A percentile compares a stretch with the other conserved stretches of the same genome.
Evolutionary conservation across 192 early-diverging fungal genomes (phyloP).

Genomic region (Coemansia sp.): DNA sequence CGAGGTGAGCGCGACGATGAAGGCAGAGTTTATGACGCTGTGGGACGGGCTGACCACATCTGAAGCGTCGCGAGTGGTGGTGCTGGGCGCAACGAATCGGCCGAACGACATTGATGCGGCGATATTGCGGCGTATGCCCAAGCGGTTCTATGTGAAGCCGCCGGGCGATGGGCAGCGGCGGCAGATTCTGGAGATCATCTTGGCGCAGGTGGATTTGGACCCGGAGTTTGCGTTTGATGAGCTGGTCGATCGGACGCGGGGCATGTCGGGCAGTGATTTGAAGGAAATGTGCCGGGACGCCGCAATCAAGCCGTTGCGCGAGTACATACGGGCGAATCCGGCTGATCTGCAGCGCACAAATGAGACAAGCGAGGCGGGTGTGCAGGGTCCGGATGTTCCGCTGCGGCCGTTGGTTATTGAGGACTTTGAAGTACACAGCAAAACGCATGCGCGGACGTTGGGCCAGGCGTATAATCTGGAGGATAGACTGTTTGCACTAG

Average conservation of each 20-base stretch:
- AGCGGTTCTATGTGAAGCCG: conserved; percentile 82
- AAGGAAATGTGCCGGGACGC: conserved; percentile 98
- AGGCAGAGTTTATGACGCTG: conserved; percentile 98
- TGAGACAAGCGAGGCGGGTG: background rate
- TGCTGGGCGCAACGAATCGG: conserved; percentile 94
- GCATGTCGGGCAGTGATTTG: conserved; percentile 90
- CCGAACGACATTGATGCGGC: conserved; percentile 98
- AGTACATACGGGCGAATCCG: conserved; percentile 66
- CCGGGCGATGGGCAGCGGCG: conserved; percentile 82
- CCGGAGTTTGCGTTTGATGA: conserved; percentile 64
- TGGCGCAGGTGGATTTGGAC: conserved; percentile 69
- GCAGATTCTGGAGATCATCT: conserved; percentile 79
- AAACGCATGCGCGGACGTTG: conserved; percentile 22
- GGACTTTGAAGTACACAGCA: conserved; percentile 41
- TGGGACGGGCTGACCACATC: conserved; percentile 90
- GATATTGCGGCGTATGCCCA: conserved; percentile 97
- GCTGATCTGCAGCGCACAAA: conserved; percentile 32
- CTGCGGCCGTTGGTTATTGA: conserved; percentile 32
- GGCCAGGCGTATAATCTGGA: conserved; percentile 45
- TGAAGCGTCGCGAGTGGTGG: conserved; percentile 59
- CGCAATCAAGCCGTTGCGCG: conserved; percentile 91
- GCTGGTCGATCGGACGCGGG: conserved; percentile 72
- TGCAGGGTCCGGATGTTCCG: conserved; percentile 9
- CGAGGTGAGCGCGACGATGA: conserved; percentile 98
- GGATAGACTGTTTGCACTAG: conserved; percentile 20